A percentile compares a stretch with the other conserved stretches of the same genome.
Evolutionary conservation across 2,329 filamentous ascomycete species (phyloP).

Genomic region (Exutisphaerella laricina): DNA sequence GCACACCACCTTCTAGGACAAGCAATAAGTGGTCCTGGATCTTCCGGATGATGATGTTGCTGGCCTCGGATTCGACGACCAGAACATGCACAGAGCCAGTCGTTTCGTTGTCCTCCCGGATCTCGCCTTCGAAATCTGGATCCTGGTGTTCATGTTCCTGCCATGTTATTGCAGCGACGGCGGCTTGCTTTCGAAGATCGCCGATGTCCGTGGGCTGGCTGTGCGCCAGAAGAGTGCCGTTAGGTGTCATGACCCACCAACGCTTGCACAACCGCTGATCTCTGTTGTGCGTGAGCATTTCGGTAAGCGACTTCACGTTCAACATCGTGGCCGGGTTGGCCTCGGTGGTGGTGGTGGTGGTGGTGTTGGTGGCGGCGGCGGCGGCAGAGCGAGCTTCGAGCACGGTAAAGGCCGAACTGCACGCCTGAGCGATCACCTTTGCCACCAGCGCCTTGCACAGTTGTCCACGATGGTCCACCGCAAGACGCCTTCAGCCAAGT

Average conservation of each 20-base stretch:
- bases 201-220: constrained; percentile 45
- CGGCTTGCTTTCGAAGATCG: constrained; percentile 46
- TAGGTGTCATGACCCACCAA: constrained; percentile 47
- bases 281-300: constrained; percentile 40
- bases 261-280: constrained; percentile 39
- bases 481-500: background rate
- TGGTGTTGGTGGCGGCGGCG: no score
- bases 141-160: constrained; percentile 37
- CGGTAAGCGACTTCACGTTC: constrained; percentile 39
- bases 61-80: constrained; percentile 42
- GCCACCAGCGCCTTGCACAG: no score
- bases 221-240: constrained; percentile 47
- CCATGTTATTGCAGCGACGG: constrained; percentile 46
- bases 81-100: constrained; percentile 37
- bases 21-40: constrained; percentile 44
- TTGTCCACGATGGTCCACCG: background rate
- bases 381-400: no score
- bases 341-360: no score
- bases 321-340: no score
- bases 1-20: constrained; percentile 45
- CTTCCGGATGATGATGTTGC: constrained; percentile 44
- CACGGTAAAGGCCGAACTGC: no score
- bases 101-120: constrained; percentile 14
- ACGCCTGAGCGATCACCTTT: no score
- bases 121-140: constrained; percentile 16